Evolutionary conservation across 2,329 filamentous ascomycete species (phyloP).

Genomic region (Triangularia setosa): DNA sequence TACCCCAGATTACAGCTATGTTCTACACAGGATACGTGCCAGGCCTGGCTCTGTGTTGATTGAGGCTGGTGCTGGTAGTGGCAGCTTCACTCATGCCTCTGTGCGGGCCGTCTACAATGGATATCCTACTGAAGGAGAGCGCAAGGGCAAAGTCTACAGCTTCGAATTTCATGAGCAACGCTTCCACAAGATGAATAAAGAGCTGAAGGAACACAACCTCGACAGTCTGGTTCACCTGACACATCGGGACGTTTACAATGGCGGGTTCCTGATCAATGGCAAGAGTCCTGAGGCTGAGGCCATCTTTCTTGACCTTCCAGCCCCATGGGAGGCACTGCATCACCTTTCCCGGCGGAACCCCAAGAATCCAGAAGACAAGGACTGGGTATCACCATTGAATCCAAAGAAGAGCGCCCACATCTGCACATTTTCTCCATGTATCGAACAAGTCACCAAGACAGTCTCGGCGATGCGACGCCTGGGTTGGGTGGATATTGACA

Average conservation of each 20-base stretch:
- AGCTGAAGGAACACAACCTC: conserved; percentile 66
- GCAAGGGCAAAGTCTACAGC: conserved; percentile 69
- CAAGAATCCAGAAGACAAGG: conserved; percentile 15
- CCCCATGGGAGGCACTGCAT: conserved; percentile 74
- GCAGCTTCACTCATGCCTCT: conserved; percentile 78
- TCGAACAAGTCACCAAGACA: conserved; percentile 90
- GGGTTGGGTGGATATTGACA: conserved; percentile 88
- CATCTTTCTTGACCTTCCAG: conserved; percentile 76
- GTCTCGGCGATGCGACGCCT: conserved; percentile 73
- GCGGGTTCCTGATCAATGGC: conserved; percentile 64
- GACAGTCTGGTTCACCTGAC: conserved; percentile 65
- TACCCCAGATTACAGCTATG: conserved; percentile 81
- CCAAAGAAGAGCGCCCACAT: conserved; percentile 69
- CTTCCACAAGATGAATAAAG: conserved; percentile 63
- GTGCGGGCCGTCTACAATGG: conserved; percentile 73
- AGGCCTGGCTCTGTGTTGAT: conserved; percentile 70
- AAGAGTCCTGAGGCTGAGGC: conserved; percentile 62
- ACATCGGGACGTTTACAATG: conserved; percentile 73
- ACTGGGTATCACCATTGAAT: conserved; percentile 62
- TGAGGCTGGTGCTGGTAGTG: conserved; percentile 77
- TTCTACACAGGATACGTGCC: conserved; percentile 71
- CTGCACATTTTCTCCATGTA: conserved; percentile 94
- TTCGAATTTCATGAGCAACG: conserved; percentile 77
- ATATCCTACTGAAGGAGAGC: conserved; percentile 48
- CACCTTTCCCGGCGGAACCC: conserved; percentile 61